Evolutionary conservation across 495 filamentous ascomycete species (phyloP).

Genomic region (Aspergillus diversus): DNA sequence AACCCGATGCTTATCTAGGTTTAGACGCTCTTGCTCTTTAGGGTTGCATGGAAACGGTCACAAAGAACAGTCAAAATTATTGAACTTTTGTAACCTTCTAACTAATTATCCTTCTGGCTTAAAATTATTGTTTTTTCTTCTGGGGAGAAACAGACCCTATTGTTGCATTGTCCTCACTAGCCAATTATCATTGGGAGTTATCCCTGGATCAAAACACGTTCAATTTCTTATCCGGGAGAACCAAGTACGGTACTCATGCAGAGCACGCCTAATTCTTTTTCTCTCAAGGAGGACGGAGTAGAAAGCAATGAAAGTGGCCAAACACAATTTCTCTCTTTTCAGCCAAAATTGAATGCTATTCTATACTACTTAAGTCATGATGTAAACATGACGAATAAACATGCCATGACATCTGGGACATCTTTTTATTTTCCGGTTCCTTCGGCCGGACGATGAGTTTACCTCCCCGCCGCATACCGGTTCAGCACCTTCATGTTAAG

Average conservation of each 20-base stretch:
- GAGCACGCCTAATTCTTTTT: no score
- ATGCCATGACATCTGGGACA: neutral
- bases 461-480: neutral
- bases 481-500: neutral
- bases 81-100: neutral
- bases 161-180: neutral
- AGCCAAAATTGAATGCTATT: no score
- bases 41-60: conserved; percentile 17
- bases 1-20: conserved; percentile 10
- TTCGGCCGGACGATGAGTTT: neutral
- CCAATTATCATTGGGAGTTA: no score
- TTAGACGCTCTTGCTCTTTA: conserved; percentile 21
- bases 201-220: no score
- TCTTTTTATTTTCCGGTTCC: neutral
- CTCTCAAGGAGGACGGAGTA: no score
- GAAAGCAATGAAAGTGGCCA: no score
- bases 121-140: neutral
- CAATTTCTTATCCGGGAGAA: no score
- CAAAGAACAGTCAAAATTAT: neutral
- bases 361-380: neutral
- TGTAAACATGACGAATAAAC: neutral
- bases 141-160: neutral
- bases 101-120: neutral
- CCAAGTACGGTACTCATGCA: no score
- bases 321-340: no score